These are phyloP conservation scores for Narthecium ossifragum DNA, from an alignment of 106 monocot species.

Conservation along the genomic window DNA sequence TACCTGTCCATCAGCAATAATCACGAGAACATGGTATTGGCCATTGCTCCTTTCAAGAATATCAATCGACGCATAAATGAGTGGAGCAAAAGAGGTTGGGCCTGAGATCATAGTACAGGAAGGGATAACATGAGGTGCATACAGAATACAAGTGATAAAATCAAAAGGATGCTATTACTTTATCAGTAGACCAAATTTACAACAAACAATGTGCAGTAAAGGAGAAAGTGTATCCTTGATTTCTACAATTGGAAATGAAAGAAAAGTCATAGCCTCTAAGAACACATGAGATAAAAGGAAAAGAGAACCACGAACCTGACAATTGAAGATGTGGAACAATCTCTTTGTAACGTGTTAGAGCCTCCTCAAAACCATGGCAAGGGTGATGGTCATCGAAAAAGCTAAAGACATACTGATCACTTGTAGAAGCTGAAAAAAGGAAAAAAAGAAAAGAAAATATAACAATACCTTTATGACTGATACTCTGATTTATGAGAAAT, in stretches of 20 bases:
- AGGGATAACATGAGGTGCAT: too few species aligned
- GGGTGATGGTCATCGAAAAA: constrained; percentile 45
- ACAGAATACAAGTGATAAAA: too few species aligned
- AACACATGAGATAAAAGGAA: too few species aligned
- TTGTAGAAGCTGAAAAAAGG: constrained; percentile 49
- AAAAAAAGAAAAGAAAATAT: too few species aligned
- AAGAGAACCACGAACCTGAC: constrained; percentile 54
- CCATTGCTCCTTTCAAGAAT: constrained; percentile 67
- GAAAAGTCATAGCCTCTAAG: not conserved
- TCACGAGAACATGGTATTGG: constrained; percentile 80
- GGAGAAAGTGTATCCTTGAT: too few species aligned
- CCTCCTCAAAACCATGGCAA: constrained; percentile 67
- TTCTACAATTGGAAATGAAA: constrained; percentile 2
- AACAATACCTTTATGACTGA: too few species aligned
- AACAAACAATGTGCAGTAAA: too few species aligned
- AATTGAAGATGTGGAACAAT: constrained; percentile 48
- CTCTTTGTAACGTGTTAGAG: constrained; percentile 52
- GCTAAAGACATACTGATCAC: constrained; percentile 73
- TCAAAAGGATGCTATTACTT: too few species aligned
- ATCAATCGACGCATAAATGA: constrained; percentile 71
- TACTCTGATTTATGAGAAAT: too few species aligned
- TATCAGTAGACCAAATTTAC: too few species aligned
- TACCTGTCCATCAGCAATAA: constrained; percentile 95
- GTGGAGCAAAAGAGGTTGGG: constrained; percentile 77
- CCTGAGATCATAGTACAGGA: too few species aligned